Evolutionary conservation across 768 basidiomycete species (phyloP), one percentile per base, ranked within the genome.

Genomic region (Agaricus sinodeliciosus): DNA sequence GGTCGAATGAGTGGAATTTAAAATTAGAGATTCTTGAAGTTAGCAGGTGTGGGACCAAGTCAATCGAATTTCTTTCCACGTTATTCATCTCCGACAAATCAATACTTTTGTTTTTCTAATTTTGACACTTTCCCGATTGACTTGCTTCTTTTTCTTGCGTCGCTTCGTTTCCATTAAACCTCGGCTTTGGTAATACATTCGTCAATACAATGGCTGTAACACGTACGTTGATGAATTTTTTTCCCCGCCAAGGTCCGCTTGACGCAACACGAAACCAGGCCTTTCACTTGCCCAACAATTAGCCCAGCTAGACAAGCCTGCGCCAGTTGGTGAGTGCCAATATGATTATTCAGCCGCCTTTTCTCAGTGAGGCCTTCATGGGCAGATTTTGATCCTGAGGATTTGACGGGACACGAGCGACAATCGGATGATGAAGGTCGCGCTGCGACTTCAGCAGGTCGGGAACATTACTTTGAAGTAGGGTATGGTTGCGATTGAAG

Each of bases 401-500:
- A 85, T 57, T 63, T 76, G 59, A 81, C 81, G 31, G 80, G 78
- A 43, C 72, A 74, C 55, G 78, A 54, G 13, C 45, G 52, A 19
- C 45, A 72, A 28, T 63, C 67, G 16, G 73, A 79, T 59, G 66
- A 70, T 43, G 72, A 78, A 36, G 71, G 75, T 56, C 68, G 64
- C 16, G 63, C 49, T 31, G 65, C 76, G 40, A 56, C 66, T 35
- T 65, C 60, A 36, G 72, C 69, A 9, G 61, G 72, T 0, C 75
- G 85, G 60, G 84, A 85, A 59, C 93, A 95, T 67, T 96, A 95
- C 66, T 62, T 91, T 40, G 82, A 88, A 60, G 89, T 94, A 36
- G 90, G 89, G 89, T 54, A 28, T 26, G n/a, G 46, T 92, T 65
- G 55, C 80, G 56, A 19, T 51, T 55, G 11, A 26, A 25, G 43